A percentile compares a stretch with the other conserved stretches of the same genome.
These are phyloP conservation scores for Starmerella geochares DNA, from an alignment of 805 yeast species.

Conservation along the genomic window DNA sequence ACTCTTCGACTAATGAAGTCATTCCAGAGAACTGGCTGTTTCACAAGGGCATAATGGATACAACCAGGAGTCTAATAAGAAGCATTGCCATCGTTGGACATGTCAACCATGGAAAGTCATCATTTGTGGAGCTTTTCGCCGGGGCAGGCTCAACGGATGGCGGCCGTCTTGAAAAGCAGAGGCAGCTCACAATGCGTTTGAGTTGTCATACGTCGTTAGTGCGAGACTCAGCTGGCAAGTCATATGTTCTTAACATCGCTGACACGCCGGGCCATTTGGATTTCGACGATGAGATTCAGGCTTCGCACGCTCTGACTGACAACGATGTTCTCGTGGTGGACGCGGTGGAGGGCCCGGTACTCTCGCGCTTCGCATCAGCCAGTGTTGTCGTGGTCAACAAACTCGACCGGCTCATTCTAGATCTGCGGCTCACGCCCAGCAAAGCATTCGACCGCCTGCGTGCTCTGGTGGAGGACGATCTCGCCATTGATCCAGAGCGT, in stretches of 20 bases:
- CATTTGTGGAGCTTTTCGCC: constrained; percentile 44
- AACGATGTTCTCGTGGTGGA: constrained; percentile 66
- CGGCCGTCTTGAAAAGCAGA: constrained; percentile 41
- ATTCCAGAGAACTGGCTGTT: constrained; percentile 35
- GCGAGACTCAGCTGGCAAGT: constrained; percentile 43
- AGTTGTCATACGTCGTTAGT: constrained; percentile 53
- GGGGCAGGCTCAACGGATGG: not conserved
- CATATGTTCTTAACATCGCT: constrained; percentile 50
- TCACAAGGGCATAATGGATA: constrained; percentile 39
- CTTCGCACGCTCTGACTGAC: constrained; percentile 51
- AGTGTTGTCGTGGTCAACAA: constrained; percentile 57
- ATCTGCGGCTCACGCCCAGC: constrained; percentile 59
- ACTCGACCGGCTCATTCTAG: constrained; percentile 74
- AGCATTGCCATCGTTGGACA: constrained; percentile 75
- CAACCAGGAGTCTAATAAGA: constrained; percentile 53
- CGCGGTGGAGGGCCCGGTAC: constrained; percentile 67
- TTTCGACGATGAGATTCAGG: constrained; percentile 64
- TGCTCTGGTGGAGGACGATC: constrained; percentile 47
- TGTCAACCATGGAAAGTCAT: constrained; percentile 77
- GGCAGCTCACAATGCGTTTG: constrained; percentile 60
- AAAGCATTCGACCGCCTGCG: constrained; percentile 65
- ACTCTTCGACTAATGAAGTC: constrained; percentile 39
- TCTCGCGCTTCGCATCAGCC: constrained; percentile 33
- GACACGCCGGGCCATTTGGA: constrained; percentile 92
- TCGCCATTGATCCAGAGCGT: constrained; percentile 40